phyloP scores from a whole-genome alignment of 768 basidiomycete genomes.

The Rhodotorula babjevae region DNA sequence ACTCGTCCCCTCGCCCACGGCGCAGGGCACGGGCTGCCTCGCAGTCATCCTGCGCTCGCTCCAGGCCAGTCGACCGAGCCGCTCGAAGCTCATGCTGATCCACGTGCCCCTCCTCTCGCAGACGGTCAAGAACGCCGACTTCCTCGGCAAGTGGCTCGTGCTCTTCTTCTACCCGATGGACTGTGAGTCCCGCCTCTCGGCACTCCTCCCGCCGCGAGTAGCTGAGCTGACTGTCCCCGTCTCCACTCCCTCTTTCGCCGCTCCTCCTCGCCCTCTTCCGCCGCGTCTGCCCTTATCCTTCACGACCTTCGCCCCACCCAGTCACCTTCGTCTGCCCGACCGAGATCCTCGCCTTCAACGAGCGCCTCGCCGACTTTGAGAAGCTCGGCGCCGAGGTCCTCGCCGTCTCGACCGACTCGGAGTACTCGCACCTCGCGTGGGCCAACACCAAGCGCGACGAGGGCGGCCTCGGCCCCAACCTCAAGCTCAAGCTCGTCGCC shows the following conservation, averaged over 20 bases:
- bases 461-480: slow-evolving; percentile 83
- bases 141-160: slow-evolving; percentile 59
- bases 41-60: too few relatives aligned
- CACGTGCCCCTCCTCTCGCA: neutral
- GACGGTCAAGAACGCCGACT: slow-evolving; percentile 26
- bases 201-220: too few relatives aligned
- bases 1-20: too few relatives aligned
- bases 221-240: too few relatives aligned
- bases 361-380: slow-evolving; percentile 70
- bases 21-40: too few relatives aligned
- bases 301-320: neutral
- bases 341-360: slow-evolving; percentile 92
- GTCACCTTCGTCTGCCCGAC: slow-evolving; percentile 64
- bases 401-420: slow-evolving; percentile 84
- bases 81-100: slow-evolving; percentile 39
- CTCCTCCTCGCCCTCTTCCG: neutral
- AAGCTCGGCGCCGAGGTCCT: slow-evolving; percentile 69
- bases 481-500: slow-evolving; percentile 75
- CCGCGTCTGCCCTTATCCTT: neutral
- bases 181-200: slow-evolving; percentile 43
- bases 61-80: too few relatives aligned
- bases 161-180: slow-evolving; percentile 92
- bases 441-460: slow-evolving; percentile 71
- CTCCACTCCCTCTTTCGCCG: neutral
- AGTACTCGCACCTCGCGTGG: slow-evolving; percentile 48